These are phyloP conservation scores for Alternaria brassicicola DNA, from an alignment of 2,329 filamentous ascomycete genomes.

Conservation along the genomic window DNA sequence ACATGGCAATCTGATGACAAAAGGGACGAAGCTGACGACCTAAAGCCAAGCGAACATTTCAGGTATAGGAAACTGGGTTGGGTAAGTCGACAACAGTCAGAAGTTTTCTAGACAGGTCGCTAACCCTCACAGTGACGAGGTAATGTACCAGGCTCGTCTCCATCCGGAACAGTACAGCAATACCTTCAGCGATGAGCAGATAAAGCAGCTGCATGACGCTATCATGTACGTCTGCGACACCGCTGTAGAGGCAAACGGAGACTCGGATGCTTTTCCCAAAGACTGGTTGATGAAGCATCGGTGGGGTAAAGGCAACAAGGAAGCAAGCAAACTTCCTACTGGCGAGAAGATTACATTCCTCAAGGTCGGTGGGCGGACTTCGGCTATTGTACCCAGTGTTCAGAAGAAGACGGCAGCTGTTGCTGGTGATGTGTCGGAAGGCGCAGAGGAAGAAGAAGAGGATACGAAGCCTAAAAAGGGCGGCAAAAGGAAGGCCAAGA, in stretches of 20 bases:
- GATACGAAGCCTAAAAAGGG: conserved; percentile 40
- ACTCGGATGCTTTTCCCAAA: conserved; percentile 82
- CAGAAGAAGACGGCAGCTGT: conserved; percentile 80
- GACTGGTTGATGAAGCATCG: conserved; percentile 86
- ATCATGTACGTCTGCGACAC: conserved; percentile 81
- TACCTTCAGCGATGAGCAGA: conserved; percentile 73
- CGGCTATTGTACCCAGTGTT: conserved; percentile 80
- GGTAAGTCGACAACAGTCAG: conserved; percentile 51
- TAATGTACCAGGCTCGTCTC: conserved; percentile 84
- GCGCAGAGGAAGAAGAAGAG: conserved; percentile 30
- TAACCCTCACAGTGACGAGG: conserved; percentile 68
- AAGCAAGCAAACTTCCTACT: conserved; percentile 71
- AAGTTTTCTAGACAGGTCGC: background rate
- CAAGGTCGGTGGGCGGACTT: conserved; percentile 89
- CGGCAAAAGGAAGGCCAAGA: conserved; percentile 44
- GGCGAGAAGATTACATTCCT: conserved; percentile 85
- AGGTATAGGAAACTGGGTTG: conserved; percentile 97
- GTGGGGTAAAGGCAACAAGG: conserved; percentile 88
- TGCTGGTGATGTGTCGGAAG: conserved; percentile 58
- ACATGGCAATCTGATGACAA: background rate
- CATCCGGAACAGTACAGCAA: conserved; percentile 95
- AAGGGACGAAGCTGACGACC: background rate
- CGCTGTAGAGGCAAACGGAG: conserved; percentile 77
- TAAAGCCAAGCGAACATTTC: conserved; percentile 68
- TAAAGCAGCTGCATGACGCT: conserved; percentile 71